phyloP scores from a whole-genome alignment of 2,329 filamentous ascomycete genomes.

The Tolypocladium amazonense region DNA sequence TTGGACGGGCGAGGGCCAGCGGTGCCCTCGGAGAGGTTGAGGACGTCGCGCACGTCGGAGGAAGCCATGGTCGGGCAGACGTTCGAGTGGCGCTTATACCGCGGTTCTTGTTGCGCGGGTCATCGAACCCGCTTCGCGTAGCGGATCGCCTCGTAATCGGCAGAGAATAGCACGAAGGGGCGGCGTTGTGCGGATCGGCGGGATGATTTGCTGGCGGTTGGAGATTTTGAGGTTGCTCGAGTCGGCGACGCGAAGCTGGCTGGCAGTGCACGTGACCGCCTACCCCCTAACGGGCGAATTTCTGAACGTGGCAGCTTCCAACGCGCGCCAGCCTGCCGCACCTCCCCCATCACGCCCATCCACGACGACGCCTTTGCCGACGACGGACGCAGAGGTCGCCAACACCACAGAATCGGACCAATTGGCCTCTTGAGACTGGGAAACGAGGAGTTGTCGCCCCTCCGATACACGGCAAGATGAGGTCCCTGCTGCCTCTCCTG shows the following conservation, averaged over 20 bases:
- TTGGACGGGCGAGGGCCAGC: slow-evolving; percentile 50
- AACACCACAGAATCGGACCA: background rate
- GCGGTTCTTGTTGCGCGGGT: slow-evolving; percentile 11
- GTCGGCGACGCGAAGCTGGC: background rate
- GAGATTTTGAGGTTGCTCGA: background rate
- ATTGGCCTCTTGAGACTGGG: background rate
- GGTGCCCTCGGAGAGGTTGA: slow-evolving; percentile 59
- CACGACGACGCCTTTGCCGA: background rate
- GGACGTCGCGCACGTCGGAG: slow-evolving; percentile 77
- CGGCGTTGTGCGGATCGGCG: background rate
- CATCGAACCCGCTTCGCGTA: slow-evolving; percentile 4
- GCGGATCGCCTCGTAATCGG: background rate
- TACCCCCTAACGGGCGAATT: slow-evolving; percentile 23
- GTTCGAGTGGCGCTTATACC: slow-evolving; percentile 1
- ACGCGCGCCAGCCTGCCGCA: background rate
- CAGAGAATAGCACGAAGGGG: background rate
- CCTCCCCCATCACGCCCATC: background rate
- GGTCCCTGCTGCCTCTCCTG: slow-evolving; percentile 52
- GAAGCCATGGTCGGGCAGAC: slow-evolving; percentile 47
- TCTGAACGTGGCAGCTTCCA: slow-evolving; percentile 46
- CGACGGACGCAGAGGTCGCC: background rate
- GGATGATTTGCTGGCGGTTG: background rate
- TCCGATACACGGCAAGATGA: slow-evolving; percentile 32
- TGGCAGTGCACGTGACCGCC: slow-evolving; percentile 23
- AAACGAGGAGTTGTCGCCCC: background rate